Percentiles rank a stretch among this genome's conserved stretches.
These are phyloP conservation scores for Cytospora chrysosperma DNA, from an alignment of 2,329 filamentous ascomycete species.

Conservation along the genomic window DNA sequence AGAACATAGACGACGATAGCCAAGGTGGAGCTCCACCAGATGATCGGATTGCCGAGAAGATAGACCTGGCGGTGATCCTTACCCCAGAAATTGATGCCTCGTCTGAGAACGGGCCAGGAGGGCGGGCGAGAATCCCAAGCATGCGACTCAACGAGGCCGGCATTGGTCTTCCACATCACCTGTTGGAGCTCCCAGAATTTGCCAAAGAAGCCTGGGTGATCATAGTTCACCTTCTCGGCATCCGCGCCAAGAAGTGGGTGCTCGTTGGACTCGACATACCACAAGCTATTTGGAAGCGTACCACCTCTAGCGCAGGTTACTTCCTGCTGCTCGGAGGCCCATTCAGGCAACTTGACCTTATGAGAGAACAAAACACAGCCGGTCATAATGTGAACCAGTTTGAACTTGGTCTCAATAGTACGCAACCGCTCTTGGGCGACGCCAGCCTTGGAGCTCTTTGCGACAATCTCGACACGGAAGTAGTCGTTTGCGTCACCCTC, in stretches of 20 bases:
- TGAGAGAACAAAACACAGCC: constrained; percentile 96
- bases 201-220: constrained; percentile 88
- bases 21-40: constrained; percentile 88
- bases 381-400: constrained; percentile 92
- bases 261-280: constrained; percentile 91
- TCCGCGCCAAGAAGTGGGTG: constrained; percentile 73
- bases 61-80: constrained; percentile 93
- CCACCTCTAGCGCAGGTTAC: constrained; percentile 94
- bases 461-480: constrained; percentile 93
- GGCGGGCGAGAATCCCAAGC: constrained; percentile 95
- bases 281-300: constrained; percentile 92
- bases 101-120: constrained; percentile 87
- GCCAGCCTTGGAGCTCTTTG: constrained; percentile 76
- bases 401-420: constrained; percentile 96
- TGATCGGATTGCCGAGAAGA: constrained; percentile 87
- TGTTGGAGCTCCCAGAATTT: constrained; percentile 97
- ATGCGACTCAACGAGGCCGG: constrained; percentile 91
- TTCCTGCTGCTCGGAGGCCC: constrained; percentile 97
- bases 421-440: constrained; percentile 81
- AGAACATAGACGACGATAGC: constrained; percentile 73
- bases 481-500: constrained; percentile 94
- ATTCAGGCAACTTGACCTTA: constrained; percentile 97
- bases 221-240: constrained; percentile 94
- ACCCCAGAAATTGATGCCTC: constrained; percentile 99
- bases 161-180: constrained; percentile 99